Percentiles rank a stretch among this genome's conserved stretches.
Evolutionary conservation across 257 asterid genomes (phyloP).

Genomic region (Ballota nigra): DNA sequence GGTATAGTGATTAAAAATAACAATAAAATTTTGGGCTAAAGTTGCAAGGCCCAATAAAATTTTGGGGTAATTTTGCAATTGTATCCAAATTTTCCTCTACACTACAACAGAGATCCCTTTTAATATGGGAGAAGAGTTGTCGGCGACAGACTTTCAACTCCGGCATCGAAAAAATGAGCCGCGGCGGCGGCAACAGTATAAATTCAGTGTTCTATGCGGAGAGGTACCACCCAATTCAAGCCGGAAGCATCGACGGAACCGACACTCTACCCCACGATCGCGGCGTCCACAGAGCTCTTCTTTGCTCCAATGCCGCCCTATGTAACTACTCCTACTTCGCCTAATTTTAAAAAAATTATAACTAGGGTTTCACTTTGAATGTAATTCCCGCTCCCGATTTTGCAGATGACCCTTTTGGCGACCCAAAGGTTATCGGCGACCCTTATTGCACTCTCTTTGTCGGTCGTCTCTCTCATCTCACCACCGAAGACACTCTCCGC

Average conservation of each 20-base stretch:
- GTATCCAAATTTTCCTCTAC: neutral
- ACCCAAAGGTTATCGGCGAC: conserved; percentile 76
- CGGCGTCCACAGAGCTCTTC: conserved; percentile 85
- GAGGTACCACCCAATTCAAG: conserved; percentile 89
- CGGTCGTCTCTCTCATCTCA: conserved; percentile 76
- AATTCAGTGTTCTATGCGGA: conserved; percentile 86
- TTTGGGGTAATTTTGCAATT: neutral
- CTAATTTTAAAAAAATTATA: neutral
- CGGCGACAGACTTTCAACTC: neutral
- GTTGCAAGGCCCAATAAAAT: neutral
- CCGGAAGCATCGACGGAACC: conserved; percentile 97
- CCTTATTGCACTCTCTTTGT: conserved; percentile 90
- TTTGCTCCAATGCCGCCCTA: conserved; percentile 81
- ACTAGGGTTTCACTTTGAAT: conserved; percentile 16
- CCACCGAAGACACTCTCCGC: conserved; percentile 74
- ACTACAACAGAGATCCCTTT: neutral
- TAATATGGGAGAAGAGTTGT: neutral
- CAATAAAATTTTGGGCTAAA: neutral
- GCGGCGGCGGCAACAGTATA: conserved; percentile 26
- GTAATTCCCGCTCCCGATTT: conserved; percentile 11
- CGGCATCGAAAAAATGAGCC: conserved; percentile 33
- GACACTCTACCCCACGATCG: conserved; percentile 84
- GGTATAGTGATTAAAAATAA: too few relatives aligned
- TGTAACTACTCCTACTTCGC: conserved; percentile 36
- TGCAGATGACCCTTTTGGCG: conserved; percentile 91